Conservation (phyloP, 306 rosid genomes). For the Mucuna pruriens region DNA sequence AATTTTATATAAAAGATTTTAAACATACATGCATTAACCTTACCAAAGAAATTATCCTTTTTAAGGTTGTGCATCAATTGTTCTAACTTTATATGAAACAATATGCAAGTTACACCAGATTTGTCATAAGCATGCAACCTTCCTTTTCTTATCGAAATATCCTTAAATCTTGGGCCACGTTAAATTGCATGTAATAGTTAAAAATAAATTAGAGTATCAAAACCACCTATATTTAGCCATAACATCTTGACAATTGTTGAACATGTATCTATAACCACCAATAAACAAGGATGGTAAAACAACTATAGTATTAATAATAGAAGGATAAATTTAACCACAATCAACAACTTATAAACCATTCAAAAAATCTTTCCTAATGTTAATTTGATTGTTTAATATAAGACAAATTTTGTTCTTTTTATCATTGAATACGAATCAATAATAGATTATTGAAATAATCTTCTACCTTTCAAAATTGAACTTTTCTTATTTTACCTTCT, state of each 20-base stretch:
- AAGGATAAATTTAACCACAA: not conserved
- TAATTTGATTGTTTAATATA: not conserved
- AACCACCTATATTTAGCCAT: too few species aligned
- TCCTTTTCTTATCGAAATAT: fast-evolving
- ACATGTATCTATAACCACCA: not conserved
- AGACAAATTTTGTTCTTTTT: too few species aligned
- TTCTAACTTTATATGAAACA: too few species aligned
- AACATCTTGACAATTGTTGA: too few species aligned
- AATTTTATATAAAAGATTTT: too few species aligned
- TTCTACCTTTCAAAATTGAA: too few species aligned
- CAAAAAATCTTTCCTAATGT: not conserved
- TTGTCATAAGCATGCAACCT: not conserved
- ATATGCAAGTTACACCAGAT: not conserved
- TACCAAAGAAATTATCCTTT: not conserved
- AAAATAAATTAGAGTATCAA: not conserved
- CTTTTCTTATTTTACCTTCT: too few species aligned
- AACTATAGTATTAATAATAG: too few species aligned
- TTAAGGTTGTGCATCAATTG: too few species aligned
- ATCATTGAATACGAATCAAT: not conserved
- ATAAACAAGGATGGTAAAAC: not conserved
- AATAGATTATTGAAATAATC: not conserved
- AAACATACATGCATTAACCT: not conserved
- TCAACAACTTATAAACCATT: not conserved
- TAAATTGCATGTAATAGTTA: not conserved
- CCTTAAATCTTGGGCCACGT: not conserved